phyloP scores from a whole-genome alignment of 257 asterid genomes.

The Solanum rostratum region DNA sequence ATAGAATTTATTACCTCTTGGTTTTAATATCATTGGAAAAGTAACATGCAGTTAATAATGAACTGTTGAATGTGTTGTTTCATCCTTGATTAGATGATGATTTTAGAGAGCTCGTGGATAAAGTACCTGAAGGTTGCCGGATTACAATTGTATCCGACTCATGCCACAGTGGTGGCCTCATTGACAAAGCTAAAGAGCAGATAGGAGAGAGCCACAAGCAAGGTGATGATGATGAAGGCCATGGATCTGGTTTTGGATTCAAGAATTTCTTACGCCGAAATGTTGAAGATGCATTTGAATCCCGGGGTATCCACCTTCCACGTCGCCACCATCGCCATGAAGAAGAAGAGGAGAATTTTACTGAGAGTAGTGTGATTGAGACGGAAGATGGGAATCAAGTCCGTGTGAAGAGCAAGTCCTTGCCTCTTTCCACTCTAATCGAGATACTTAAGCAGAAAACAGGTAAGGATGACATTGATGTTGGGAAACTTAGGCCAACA shows the following conservation, averaged over 20 bases:
- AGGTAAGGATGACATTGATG: conserved; percentile 83
- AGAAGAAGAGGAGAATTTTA: conserved; percentile 16
- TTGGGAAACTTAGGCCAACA: conserved; percentile 83
- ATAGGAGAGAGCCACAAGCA: conserved; percentile 70
- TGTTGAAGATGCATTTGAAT: conserved; percentile 58
- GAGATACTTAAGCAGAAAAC: conserved; percentile 86
- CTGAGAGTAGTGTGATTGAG: conserved; percentile 5
- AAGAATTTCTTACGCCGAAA: conserved; percentile 48
- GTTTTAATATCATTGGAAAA: background rate
- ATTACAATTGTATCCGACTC: conserved; percentile 92
- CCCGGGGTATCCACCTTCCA: conserved; percentile 63
- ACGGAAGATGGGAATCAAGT: conserved; percentile 13
- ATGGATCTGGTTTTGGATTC: conserved; percentile 48
- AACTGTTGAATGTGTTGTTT: background rate
- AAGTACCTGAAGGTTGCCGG: conserved; percentile 73
- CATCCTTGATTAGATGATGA: conserved; percentile 58
- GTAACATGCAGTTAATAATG: background rate
- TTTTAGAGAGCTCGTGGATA: conserved; percentile 85
- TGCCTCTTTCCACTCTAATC: conserved; percentile 73
- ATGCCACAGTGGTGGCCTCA: conserved; percentile 93
- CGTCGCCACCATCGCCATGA: conserved; percentile 26
- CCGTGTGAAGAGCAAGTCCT: conserved; percentile 46
- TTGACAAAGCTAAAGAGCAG: conserved; percentile 88
- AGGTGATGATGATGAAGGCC: conserved; percentile 12
- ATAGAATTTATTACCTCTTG: background rate